Base-by-base conservation (phyloP, 2,329 filamentous ascomycete genomes). In the Trichophyton rubrum region DNA sequence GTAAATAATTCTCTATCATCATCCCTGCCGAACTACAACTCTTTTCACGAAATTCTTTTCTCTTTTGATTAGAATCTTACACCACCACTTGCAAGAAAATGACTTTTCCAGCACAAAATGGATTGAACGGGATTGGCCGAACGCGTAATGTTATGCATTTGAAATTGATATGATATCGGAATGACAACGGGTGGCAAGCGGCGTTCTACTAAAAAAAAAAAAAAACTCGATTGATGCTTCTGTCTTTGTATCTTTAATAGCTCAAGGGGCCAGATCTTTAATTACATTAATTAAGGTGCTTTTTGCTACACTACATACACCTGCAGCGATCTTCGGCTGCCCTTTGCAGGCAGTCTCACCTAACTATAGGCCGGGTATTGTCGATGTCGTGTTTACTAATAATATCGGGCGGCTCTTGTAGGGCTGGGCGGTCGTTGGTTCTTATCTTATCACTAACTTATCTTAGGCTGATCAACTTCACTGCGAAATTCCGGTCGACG, bases 161-260 rank as follows among this genome's bases (percentile, higher is more conserved):
- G 51, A 55, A 55, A 55, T 55, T 55, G 51, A 35, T 8, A 55
- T 55, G 24, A 55, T 35, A 55, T 55, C 30, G 13, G n/a, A 55
- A 33, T 55, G 30, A 55, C 51, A 17, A 13, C 9, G 30, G 51
- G 13, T 35, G 49, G 51, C 24, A 17, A 33, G 17, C n/a, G 51
- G 51, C 51, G 30, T 55, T 35, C 27, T 11, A 55, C 33, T 17
- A 35, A 33, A 55, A 33, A 17, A 35, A 33, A 55, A 33, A 17
- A 33, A 55, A 55, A 20, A 43, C 40, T 11, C n/a, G n/a, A n/a
- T 9, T 35, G 27, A 17, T 35, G 11, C 3, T n/a, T 55, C 17
- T 51, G 15, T 27, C 9, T 8, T 27, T 55, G 24, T 55, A 33
- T 30, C 51, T 55, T 35, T 55, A 33, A 9, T 53, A 30, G 33